Base-by-base conservation (phyloP, 148 eudicot species). In the Persicaria maculosa region DNA sequence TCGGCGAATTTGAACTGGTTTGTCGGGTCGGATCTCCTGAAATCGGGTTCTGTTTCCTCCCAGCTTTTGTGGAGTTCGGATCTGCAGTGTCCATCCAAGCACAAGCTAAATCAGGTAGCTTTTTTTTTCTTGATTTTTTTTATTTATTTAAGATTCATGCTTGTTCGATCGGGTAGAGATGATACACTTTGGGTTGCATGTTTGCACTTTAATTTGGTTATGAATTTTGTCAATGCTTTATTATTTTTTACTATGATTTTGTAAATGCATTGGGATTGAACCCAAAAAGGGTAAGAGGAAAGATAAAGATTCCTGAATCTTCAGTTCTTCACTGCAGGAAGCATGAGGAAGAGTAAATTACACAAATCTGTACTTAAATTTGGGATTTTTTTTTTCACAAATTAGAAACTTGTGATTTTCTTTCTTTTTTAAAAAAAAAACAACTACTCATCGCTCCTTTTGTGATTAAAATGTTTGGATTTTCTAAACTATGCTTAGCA, bases 31-130 rank as follows among this genome's bases (percentile, higher is more conserved):
- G 85, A 79, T 83, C 69, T 59, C 53, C 48, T 52, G 17, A 76
- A 62, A 62, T 77, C 80, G 69, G 68, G 74, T 40, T 50, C 71
- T 25, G 3, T 69, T 19, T 62, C 65, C 76, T 53, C 73, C 52
- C 85, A 72, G 75, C 17, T 68, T 14, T 77, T 12, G 19, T 74
- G 77, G 77, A 84, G 81, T 65, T 72, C 74, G 54, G 72, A 84
- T 82, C 77, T 85, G 53, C 84, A 74, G 8, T 31, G 53, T 54
- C 85, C 76, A 44, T 58, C 77, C 72, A 84, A 74, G 55, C 79
- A 58, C 14, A 81, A 77, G 19, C 76, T 55, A 25, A 75, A 48
- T 72, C 86, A 90, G 94, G 94, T 90, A 68, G 70, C 61, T 47
- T 10, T 7, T 45, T 76, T 9, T 2, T 17, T 40, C 7, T 11